phyloP scores from a whole-genome alignment of 164 flowering plant genomes.

The Paratinospora sagittata region DNA sequence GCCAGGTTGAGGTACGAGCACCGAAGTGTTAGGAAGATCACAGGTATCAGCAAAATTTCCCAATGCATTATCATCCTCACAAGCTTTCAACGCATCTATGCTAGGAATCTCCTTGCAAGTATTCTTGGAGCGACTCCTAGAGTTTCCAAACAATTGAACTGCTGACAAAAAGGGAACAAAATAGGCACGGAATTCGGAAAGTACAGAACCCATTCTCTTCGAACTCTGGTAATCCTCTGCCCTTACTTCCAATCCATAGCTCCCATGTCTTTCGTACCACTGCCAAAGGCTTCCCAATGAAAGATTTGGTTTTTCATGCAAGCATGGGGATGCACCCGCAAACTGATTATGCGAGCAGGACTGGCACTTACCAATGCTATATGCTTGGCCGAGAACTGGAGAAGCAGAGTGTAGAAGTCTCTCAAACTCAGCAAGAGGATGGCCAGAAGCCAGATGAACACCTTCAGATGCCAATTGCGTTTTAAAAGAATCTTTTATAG shows the following conservation, averaged over 20 bases:
- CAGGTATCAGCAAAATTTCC: slow-evolving; percentile 16
- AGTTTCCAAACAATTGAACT: slow-evolving; percentile 55
- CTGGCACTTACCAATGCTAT: slow-evolving; percentile 16
- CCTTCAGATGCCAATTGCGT: slow-evolving; percentile 46
- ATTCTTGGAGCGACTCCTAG: slow-evolving; percentile 14
- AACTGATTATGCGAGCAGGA: slow-evolving; percentile 25
- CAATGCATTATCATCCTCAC: slow-evolving; percentile 8
- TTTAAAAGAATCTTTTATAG: slow-evolving; percentile 38
- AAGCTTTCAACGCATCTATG: slow-evolving; percentile 16
- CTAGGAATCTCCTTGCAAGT: slow-evolving; percentile 7
- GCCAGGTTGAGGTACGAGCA: too few species aligned
- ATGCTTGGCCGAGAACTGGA: slow-evolving; percentile 39
- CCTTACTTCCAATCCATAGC: slow-evolving; percentile 63
- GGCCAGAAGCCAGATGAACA: slow-evolving; percentile 38
- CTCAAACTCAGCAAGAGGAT: slow-evolving; percentile 65
- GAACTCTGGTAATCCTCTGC: slow-evolving; percentile 31
- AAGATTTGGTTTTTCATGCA: slow-evolving; percentile 40
- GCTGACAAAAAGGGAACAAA: slow-evolving; percentile 77
- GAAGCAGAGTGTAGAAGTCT: slow-evolving; percentile 44
- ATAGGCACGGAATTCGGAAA: slow-evolving; percentile 39
- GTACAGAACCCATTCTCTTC: slow-evolving; percentile 31
- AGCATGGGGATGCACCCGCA: slow-evolving; percentile 30
- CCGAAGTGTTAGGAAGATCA: slow-evolving; percentile 19
- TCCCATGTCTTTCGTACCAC: slow-evolving; percentile 72
- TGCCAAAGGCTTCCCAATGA: slow-evolving; percentile 55